Percentiles rank a stretch among this genome's conserved stretches.
phyloP scores from a whole-genome alignment of 208 protist genomes.

The Leishmania aethiopica region DNA sequence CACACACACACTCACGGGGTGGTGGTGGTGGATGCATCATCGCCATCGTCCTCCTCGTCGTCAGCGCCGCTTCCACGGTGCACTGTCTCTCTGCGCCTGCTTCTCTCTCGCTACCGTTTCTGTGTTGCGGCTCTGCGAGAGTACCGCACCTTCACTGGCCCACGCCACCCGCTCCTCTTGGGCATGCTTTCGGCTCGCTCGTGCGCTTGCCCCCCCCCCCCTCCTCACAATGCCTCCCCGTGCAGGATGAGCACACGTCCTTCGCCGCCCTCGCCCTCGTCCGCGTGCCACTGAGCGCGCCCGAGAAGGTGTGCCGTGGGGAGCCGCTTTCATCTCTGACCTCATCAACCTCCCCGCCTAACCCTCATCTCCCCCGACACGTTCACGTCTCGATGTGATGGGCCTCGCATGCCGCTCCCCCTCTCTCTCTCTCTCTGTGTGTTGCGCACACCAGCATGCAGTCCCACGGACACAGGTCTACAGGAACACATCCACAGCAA shows the following conservation, averaged over 20 bases:
- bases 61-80: background rate
- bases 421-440: background rate
- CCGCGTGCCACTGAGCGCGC: no score
- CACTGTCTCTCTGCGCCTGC: background rate
- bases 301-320: background rate
- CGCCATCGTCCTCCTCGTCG: background rate
- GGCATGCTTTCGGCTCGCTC: no score
- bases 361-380: background rate
- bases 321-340: background rate
- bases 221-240: background rate
- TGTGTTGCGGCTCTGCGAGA: background rate
- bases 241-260: background rate
- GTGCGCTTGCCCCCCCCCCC: background rate
- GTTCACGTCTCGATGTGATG: background rate
- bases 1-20: background rate
- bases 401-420: background rate
- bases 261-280: background rate
- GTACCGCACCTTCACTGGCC: background rate
- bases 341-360: background rate
- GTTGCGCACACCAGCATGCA: background rate
- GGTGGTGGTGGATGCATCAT: background rate
- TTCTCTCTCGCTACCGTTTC: background rate
- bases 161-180: no score
- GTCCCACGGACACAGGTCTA: background rate
- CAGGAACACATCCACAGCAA: background rate